These are phyloP conservation scores for Penicillium sp. DNA, from an alignment of 2,329 filamentous ascomycete genomes.

Conservation along the genomic window DNA sequence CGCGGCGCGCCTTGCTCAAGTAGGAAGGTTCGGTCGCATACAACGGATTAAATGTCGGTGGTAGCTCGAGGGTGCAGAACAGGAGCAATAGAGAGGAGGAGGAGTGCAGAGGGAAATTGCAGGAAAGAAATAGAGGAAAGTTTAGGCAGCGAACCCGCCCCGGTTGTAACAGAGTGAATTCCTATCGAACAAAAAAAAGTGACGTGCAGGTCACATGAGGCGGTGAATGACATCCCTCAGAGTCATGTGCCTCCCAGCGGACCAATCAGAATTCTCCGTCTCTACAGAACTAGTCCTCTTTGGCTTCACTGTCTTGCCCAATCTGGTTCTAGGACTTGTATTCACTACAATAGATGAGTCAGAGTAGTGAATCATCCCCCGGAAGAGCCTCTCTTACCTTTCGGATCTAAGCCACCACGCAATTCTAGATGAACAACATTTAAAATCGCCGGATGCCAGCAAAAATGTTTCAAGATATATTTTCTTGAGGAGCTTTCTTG, in stretches of 20 bases:
- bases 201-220: conserved; percentile 31
- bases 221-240: background rate
- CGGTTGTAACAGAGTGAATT: conserved; percentile 4
- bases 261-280: background rate
- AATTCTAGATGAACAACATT: too few relatives aligned
- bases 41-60: background rate
- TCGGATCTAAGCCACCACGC: too few relatives aligned
- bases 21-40: background rate
- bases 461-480: background rate
- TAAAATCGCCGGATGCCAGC: background rate
- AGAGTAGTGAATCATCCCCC: background rate
- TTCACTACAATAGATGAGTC: too few relatives aligned
- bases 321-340: background rate
- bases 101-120: background rate
- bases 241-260: background rate
- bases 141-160: conserved; percentile 14
- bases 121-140: background rate
- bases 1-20: background rate
- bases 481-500: too few relatives aligned
- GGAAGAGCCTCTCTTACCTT: too few relatives aligned
- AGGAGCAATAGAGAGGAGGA: background rate
- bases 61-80: background rate
- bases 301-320: background rate
- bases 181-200: conserved; percentile 29
- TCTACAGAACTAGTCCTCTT: background rate